Conservation (phyloP, 495 filamentous ascomycete species). For the Diplogelasinospora grovesii region DNA sequence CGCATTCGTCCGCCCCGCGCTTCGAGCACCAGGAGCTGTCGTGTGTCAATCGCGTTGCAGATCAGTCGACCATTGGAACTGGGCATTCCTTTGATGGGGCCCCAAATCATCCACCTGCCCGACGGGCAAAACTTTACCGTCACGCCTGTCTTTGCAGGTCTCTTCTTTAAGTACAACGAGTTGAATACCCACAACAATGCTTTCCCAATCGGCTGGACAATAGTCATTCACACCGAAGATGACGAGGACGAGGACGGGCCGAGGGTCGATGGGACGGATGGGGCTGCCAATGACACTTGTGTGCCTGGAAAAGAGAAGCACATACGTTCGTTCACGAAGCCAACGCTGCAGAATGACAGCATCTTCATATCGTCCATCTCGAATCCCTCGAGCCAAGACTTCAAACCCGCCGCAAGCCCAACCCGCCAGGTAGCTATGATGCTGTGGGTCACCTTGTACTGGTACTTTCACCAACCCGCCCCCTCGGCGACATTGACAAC, state of each 20-base stretch:
- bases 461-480: slow-evolving; percentile 86
- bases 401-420: slow-evolving; percentile 68
- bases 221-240: slow-evolving; percentile 66
- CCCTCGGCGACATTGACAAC: slow-evolving; percentile 52
- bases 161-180: slow-evolving; percentile 81
- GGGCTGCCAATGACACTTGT: background rate
- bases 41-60: no score
- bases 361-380: slow-evolving; percentile 89
- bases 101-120: slow-evolving; percentile 57
- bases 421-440: slow-evolving; percentile 89
- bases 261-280: slow-evolving; percentile 12
- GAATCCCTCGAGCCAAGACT: slow-evolving; percentile 70
- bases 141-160: slow-evolving; percentile 76
- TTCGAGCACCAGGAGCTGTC: no score
- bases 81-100: slow-evolving; percentile 26
- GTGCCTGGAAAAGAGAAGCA: slow-evolving; percentile 23
- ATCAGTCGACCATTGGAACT: no score
- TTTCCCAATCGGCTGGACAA: slow-evolving; percentile 83
- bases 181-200: slow-evolving; percentile 56
- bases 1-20: no score
- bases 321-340: slow-evolving; percentile 59
- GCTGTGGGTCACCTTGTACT: slow-evolving; percentile 89
- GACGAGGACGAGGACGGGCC: slow-evolving; percentile 1
- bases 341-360: slow-evolving; percentile 70
- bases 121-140: slow-evolving; percentile 81